phyloP scores from a whole-genome alignment of 2,329 filamentous ascomycete species.

The Nemania serpens region DNA sequence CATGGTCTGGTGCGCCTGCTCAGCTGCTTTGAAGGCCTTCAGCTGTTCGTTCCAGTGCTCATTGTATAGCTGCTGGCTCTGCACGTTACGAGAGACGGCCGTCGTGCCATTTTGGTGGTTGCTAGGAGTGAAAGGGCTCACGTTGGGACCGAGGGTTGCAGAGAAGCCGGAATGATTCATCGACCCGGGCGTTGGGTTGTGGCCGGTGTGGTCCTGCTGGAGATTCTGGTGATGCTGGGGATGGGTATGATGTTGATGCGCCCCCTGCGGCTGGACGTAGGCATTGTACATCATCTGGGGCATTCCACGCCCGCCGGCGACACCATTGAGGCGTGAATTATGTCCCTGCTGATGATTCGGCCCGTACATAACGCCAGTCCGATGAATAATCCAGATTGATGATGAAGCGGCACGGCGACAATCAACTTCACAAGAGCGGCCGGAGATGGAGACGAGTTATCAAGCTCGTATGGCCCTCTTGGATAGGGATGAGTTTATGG shows the following conservation, averaged over 20 bases:
- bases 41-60: conserved; percentile 90
- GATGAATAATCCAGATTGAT: conserved; percentile 7
- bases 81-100: conserved; percentile 52
- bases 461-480: conserved; percentile 53
- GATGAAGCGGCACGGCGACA: conserved; percentile 1
- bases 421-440: conserved; percentile 39
- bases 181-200: conserved; percentile 59
- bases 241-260: conserved; percentile 65
- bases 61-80: conserved; percentile 55
- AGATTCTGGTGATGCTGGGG: conserved; percentile 66
- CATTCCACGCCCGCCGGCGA: conserved; percentile 62
- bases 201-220: conserved; percentile 61
- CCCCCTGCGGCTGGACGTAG: conserved; percentile 47
- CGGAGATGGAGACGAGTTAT: conserved; percentile 30
- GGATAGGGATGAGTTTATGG: conserved; percentile 50
- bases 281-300: conserved; percentile 66
- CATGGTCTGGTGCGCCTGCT: conserved; percentile 73
- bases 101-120: conserved; percentile 63
- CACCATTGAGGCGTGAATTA: conserved; percentile 76
- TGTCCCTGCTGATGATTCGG: conserved; percentile 74
- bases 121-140: conserved; percentile 62
- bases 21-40: conserved; percentile 76
- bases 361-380: conserved; percentile 68
- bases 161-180: conserved; percentile 66
- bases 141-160: conserved; percentile 66